Percentiles rank a stretch among this genome's conserved stretches.
These are phyloP conservation scores for Tolypocladium sp. DNA, from an alignment of 2,329 filamentous ascomycete genomes.

Conservation along the genomic window DNA sequence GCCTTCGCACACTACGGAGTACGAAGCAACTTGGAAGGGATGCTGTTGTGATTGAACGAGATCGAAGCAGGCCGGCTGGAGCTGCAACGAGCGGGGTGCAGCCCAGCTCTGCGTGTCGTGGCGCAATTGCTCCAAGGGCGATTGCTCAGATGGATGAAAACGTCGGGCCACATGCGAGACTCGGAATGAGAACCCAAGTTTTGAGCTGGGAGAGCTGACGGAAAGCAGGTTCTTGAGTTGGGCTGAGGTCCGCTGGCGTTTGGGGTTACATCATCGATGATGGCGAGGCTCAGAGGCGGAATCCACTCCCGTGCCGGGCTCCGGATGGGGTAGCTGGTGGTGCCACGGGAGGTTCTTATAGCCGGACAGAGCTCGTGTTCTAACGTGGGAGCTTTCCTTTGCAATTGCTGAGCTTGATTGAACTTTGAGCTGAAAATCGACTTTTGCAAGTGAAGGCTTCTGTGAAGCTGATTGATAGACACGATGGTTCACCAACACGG, in stretches of 20 bases:
- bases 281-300: not conserved
- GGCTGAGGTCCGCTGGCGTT: not conserved
- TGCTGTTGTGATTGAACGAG: no score
- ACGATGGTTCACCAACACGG: slow-evolving; percentile 41
- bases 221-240: not conserved
- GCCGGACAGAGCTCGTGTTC: not conserved
- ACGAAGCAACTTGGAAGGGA: no score
- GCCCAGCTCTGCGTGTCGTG: not conserved
- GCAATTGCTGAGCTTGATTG: not conserved
- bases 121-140: not conserved
- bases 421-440: not conserved
- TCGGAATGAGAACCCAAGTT: not conserved
- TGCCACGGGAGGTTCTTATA: not conserved
- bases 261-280: not conserved
- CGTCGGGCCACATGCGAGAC: not conserved
- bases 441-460: not conserved
- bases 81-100: not conserved
- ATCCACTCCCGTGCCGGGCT: not conserved
- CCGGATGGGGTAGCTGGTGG: not conserved
- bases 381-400: not conserved
- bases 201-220: not conserved
- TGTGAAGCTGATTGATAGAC: not conserved
- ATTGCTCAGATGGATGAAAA: not conserved
- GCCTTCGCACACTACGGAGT: no score
- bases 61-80: not conserved